Evolutionary conservation across 2,329 filamentous ascomycete species (phyloP), one percentile per base, ranked within the genome.

Genomic region (Calycina herbarum): DNA sequence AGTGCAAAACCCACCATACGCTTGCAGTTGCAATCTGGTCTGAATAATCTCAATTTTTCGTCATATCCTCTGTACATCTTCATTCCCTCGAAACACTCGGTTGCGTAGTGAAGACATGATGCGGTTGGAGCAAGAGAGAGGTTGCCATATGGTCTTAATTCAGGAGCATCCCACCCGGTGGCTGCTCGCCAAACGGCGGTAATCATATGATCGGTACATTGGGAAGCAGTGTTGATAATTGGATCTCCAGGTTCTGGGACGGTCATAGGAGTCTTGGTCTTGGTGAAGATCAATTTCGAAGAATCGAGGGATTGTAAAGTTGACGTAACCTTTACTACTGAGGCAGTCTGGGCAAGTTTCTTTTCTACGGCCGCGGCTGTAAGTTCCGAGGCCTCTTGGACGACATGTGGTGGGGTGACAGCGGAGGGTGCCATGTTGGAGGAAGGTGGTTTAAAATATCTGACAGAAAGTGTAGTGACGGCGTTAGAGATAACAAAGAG

Each of bases 81-180:
- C 80, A 89, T 83, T 13, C 93, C 93, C 79, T 96, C 93, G 80
- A 96, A 96, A 78, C 93, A 96, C 79, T 94, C 90, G 59, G 92
- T 96, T 11, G 92, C 93, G 27, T 57, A 64, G 54, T 96, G 93
- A 67, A 96, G 84, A 67, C 89, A 88, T 3, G 88, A 91, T 15
- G 92, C 91, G 4, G 90, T 94, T 42, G 93, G 93, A 81, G 92
- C 90, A 73, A 96, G 85, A 70, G 84, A 84, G 61, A 96, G 81
- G 11, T 92, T 90, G 0, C 91, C 90, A 78, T 93, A 95, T 31
- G 93, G 91, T 76, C 86, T 86, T 65, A 96, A 83, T 73, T 91
- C 85, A 2, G 93, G 93, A 1, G 85, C 82, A 45, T 84, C 82
- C 93, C 93, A 96, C 72, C 93, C 93, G 24, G 79, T 75, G 56